Evolutionary conservation across 2,329 filamentous ascomycete species (phyloP).

Genomic region (Pseudogymnoascus sp.): DNA sequence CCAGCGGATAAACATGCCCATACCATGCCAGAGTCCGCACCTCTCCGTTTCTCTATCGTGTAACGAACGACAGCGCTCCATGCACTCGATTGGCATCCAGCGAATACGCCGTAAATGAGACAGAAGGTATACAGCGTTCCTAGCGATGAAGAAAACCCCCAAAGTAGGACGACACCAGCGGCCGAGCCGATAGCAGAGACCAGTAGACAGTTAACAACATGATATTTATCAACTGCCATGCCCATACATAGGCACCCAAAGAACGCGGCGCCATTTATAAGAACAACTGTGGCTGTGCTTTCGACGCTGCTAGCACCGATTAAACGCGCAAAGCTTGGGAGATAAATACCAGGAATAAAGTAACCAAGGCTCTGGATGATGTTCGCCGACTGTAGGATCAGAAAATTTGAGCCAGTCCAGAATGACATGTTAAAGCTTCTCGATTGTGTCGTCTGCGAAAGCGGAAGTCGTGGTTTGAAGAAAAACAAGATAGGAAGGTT

Average conservation of each 20-base stretch:
- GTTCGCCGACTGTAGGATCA: conserved; percentile 40
- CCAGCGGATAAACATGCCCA: conserved; percentile 45
- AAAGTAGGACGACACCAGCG: conserved; percentile 41
- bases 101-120: conserved; percentile 47
- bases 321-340: conserved; percentile 38
- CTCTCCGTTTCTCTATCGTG: neutral
- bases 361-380: conserved; percentile 45
- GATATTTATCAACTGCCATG: conserved; percentile 34
- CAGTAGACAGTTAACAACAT: conserved; percentile 34
- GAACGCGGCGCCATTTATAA: conserved; percentile 41
- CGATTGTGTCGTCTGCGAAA: conserved; percentile 19
- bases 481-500: conserved; percentile 33
- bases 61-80: conserved; percentile 31
- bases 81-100: conserved; percentile 41
- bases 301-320: conserved; percentile 22
- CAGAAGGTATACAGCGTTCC: conserved; percentile 41
- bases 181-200: conserved; percentile 42
- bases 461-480: conserved; percentile 36
- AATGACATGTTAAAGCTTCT: conserved; percentile 33
- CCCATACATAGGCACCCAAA: conserved; percentile 32
- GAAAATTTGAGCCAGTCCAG: conserved; percentile 22
- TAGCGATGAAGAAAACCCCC: conserved; percentile 41
- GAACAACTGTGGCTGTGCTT: conserved; percentile 38
- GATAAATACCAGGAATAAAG: conserved; percentile 45
- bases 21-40: conserved; percentile 17